Conservation (phyloP, 768 basidiomycete genomes). For the Cubamyces sp. region DNA sequence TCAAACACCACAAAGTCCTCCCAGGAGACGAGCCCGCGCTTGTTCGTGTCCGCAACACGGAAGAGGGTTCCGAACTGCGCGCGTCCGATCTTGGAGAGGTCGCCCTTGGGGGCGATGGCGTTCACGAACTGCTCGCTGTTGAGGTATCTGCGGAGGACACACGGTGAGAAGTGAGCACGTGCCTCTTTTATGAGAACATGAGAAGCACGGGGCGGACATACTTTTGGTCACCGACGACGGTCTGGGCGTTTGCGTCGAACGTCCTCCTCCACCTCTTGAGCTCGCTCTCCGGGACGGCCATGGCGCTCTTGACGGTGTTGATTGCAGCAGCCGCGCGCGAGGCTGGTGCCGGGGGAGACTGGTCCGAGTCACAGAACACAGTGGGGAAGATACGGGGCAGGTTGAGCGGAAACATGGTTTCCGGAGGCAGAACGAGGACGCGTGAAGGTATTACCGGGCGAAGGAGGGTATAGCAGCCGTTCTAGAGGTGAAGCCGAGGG, state of each 20-base stretch:
- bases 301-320: constrained; percentile 66
- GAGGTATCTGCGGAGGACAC: constrained; percentile 63
- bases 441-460: constrained; percentile 21
- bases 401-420: constrained; percentile 34
- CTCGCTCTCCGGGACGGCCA: constrained; percentile 79
- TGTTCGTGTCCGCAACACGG: constrained; percentile 80
- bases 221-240: constrained; percentile 77
- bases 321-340: constrained; percentile 53
- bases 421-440: constrained; percentile 6
- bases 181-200: too few relatives aligned
- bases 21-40: constrained; percentile 83
- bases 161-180: neutral
- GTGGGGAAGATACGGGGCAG: constrained; percentile 50
- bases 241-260: constrained; percentile 84
- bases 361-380: constrained; percentile 55
- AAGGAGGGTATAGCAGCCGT: constrained; percentile 28
- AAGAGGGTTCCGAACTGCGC: constrained; percentile 91
- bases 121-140: constrained; percentile 90
- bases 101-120: constrained; percentile 88
- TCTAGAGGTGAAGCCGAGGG: constrained; percentile 22
- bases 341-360: constrained; percentile 45
- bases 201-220: constrained; percentile 43
- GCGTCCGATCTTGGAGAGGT: constrained; percentile 84
- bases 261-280: constrained; percentile 86
- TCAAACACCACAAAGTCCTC: constrained; percentile 97